Percentiles rank a stretch among this genome's conserved stretches.
Conservation (phyloP, 1,284 basidiomycete genomes). For the Moesziomyces sp. region DNA sequence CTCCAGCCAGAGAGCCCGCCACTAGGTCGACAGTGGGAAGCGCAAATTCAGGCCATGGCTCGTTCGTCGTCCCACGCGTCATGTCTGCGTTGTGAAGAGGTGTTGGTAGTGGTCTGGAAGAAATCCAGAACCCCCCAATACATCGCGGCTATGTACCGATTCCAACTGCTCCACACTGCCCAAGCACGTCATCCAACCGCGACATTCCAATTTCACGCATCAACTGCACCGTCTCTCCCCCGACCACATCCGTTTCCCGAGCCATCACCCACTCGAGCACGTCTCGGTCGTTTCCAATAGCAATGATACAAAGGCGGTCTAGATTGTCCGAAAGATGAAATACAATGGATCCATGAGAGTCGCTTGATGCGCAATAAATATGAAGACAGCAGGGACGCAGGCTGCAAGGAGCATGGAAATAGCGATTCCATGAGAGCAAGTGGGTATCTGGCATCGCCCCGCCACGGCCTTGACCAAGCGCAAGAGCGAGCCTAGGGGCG, state of each 20-base stretch:
- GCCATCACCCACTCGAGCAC: too few species aligned
- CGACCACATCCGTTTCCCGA: too few species aligned
- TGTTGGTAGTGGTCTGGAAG: not conserved
- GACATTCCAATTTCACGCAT: not conserved
- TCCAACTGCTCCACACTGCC: not conserved
- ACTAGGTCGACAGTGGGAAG: constrained; percentile 50
- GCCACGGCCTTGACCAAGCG: too few species aligned
- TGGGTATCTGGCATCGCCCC: constrained; percentile 5
- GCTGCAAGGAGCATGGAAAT: too few species aligned
- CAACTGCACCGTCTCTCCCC: too few species aligned
- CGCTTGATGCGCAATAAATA: too few species aligned
- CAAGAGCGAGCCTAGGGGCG: not conserved
- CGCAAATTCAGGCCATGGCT: constrained; percentile 52
- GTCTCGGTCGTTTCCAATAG: too few species aligned
- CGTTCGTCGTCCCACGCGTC: not conserved
- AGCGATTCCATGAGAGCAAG: not conserved
- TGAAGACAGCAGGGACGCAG: too few species aligned
- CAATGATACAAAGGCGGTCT: too few species aligned
- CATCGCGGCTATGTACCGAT: constrained; percentile 10
- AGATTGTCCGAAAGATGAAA: too few species aligned
- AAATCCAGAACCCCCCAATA: not conserved
- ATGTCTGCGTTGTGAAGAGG: not conserved
- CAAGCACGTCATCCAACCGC: not conserved
- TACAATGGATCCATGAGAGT: too few species aligned
- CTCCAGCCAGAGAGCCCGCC: constrained; percentile 51